Base-by-base conservation (phyloP, 352 stramenopile genomes). In the Pythium guiyangense region DNA sequence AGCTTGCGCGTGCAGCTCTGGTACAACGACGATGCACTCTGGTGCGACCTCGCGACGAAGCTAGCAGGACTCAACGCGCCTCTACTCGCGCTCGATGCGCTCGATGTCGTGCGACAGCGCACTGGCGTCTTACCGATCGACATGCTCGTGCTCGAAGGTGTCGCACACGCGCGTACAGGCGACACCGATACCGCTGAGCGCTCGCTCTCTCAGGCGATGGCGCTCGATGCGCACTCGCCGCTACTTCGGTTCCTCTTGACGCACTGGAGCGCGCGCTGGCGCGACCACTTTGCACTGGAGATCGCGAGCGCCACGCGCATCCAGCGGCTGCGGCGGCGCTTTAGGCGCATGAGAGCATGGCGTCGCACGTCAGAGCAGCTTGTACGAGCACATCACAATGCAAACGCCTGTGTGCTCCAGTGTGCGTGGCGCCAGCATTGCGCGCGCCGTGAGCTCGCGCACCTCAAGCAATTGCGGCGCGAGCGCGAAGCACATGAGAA, bases 41-140 rank as follows among this genome's bases (percentile, higher is more conserved):
- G 82, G 82, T 66, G 86, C 27, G 80, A 87, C 37, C 52, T 92
- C 27, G 79, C 75, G 4, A 70, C 57, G 26, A 70, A 69, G 37
- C 62, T 90, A 48, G 64, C 57, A 10, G 59, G 61, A 27, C 46
- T 72, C 27, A 88, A 88, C 51, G 69, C 72, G 8, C 77, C 82
- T 5, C 52, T 77, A n/a, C 46, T 92, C 5, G 73, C 74, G 31
- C 56, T 74, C 29, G 49, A 39, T 14, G 54, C 66, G 11, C 53
- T 84, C 18, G 57, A 68, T 2, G 58, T 77, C 29, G 64, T 74
- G 8, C 59, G 61, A 1, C 61, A 65, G 26, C 63, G 65, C 8
- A 35, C 17, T 39, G 61, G 55, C 0, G 25, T 43, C 8, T 34
- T 71, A 6, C 37, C 60, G 17, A 34, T 52, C 10, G 60, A 81